These are phyloP conservation scores for Oryza meyeriana DNA, from an alignment of 176 grass and related monocot genomes.

Conservation along the genomic window DNA sequence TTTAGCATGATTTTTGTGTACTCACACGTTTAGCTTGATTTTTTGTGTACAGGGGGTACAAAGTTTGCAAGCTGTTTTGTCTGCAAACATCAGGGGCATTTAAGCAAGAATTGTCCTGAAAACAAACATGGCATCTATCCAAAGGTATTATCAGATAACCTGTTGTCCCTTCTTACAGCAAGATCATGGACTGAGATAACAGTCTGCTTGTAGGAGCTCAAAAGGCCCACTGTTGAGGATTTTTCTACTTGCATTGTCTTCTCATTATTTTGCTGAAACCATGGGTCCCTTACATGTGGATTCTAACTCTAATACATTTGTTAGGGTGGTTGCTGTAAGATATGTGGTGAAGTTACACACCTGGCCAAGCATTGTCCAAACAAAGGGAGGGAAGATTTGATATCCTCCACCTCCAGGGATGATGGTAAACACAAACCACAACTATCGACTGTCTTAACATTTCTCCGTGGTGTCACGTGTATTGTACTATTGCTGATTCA, in stretches of 20 bases:
- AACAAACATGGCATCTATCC: slow-evolving; percentile 89
- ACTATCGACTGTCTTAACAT: slow-evolving; percentile 12
- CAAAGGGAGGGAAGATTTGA: slow-evolving; percentile 43
- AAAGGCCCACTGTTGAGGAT: background rate
- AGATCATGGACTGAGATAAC: background rate
- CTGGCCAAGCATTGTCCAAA: slow-evolving; percentile 90
- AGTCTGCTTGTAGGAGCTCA: background rate
- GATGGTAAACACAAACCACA: slow-evolving; percentile 35
- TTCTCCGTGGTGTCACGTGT: background rate
- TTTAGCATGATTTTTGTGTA: slow-evolving; percentile 17
- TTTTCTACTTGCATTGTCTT: slow-evolving; percentile 1
- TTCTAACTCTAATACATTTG: slow-evolving; percentile 26
- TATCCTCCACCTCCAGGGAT: slow-evolving; percentile 24
- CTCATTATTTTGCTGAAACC: background rate
- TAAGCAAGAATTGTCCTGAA: slow-evolving; percentile 88
- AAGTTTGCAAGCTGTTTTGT: slow-evolving; percentile 95
- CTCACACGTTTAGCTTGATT: slow-evolving; percentile 5
- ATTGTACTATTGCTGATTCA: background rate
- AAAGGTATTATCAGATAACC: slow-evolving; percentile 54
- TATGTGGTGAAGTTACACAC: slow-evolving; percentile 90
- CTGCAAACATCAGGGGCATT: slow-evolving; percentile 78
- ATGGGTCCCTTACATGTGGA: background rate
- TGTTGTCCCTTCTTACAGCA: background rate
- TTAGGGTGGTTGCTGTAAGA: slow-evolving; percentile 92
- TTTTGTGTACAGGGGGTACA: slow-evolving; percentile 51